Base-by-base conservation (phyloP, 2,329 filamentous ascomycete genomes). In the Capronia coronata region DNA sequence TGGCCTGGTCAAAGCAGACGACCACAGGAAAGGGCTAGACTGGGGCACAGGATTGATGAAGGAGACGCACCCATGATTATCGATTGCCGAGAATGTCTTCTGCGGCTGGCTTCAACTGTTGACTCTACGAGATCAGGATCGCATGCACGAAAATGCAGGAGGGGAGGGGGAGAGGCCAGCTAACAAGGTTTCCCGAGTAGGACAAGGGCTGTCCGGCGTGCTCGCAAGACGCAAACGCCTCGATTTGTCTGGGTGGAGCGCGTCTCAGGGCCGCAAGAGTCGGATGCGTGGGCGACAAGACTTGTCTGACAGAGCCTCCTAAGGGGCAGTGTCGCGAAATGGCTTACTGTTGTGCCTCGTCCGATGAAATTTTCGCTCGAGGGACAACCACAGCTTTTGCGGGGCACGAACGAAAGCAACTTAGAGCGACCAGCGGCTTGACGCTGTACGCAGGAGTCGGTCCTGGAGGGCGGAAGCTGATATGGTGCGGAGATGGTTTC, bases 11-110 rank as follows among this genome's bases (percentile, higher is more conserved):
- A 44, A 48, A 48, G 39, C 43, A 37, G 43, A 41, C 47, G 51
- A 49, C 43, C 46, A 35, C 54, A 41, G 44, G 25, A 49, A 46
- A 55, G 37, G 53, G 56, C 55, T 58, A 61, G 56, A 58, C 57
- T 56, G 56, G 59, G 53, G 42, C 40, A 50, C 48, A 45, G 45
- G 50, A 50, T 34, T 48, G 54, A 52, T 46, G 56, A 53, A 51
- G 46, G 51, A 52, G 32, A 57, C 63, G 54, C 54, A 65, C 63
- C 63, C 63, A 65, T 65, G 57, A 56, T 62, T 55, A 55, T 59
- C 55, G 59, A 60, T 58, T 61, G 54, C 61, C 62, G 62, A 63
- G 61, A 51, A 45, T 10, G 34, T 37, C 35, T 54, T 42, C 49
- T 59, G 49, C 54, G 46, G 51, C 43, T 43, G 52, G 49, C 48